phyloP scores from a whole-genome alignment of 495 filamentous ascomycete genomes.

The Neurospora sp. region DNA sequence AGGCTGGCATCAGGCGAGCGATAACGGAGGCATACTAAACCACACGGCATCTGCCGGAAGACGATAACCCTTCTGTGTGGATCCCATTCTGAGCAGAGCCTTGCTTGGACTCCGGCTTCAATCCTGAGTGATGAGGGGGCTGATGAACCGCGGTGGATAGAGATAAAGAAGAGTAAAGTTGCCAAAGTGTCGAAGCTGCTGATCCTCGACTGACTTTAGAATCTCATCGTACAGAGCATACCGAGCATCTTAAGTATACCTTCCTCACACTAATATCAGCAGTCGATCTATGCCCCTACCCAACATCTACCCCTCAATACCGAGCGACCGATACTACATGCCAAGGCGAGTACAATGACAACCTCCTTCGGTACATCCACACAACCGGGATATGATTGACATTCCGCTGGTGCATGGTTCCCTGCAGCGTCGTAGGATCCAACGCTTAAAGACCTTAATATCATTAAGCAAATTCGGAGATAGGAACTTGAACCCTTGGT shows the following conservation, averaged over 20 bases:
- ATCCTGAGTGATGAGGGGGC: neutral
- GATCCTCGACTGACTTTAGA: neutral
- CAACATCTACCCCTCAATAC: neutral
- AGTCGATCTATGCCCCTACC: neutral
- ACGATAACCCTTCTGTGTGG: slow-evolving; percentile 25
- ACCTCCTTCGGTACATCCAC: neutral
- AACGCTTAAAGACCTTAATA: neutral
- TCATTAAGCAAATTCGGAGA: neutral
- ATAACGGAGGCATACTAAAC: slow-evolving; percentile 30
- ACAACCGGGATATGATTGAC: neutral
- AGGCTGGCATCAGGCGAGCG: neutral
- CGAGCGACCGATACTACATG: neutral
- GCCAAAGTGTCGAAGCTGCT: neutral
- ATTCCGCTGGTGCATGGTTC: neutral
- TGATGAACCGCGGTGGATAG: neutral
- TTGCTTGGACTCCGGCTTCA: slow-evolving; percentile 6
- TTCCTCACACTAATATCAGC: neutral
- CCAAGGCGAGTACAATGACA: neutral
- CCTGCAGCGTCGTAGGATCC: neutral
- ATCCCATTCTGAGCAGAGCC: slow-evolving; percentile 17
- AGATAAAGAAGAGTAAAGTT: neutral
- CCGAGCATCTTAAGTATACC: neutral
- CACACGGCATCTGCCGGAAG: slow-evolving; percentile 39
- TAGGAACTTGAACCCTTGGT: neutral
- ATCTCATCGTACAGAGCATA: neutral